A percentile compares a stretch with the other conserved stretches of the same genome.
These are phyloP conservation scores for Elongisporangium prolatum DNA, from an alignment of 352 stramenopile genomes.

Conservation along the genomic window DNA sequence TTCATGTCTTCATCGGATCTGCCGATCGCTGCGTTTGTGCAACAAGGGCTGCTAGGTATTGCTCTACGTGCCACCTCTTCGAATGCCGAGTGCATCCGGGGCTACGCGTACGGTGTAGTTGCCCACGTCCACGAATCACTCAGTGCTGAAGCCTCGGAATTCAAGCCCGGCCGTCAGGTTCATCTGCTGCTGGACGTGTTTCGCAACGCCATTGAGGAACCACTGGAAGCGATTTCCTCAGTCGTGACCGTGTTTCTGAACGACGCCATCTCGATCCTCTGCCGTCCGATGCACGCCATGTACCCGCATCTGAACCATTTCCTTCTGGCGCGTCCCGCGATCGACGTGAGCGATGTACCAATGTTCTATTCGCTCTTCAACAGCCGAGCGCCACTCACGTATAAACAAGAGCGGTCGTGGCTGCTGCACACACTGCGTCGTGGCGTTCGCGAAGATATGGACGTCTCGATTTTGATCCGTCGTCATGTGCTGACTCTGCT, in stretches of 20 bases:
- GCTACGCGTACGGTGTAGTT: constrained; percentile 70
- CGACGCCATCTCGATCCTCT: constrained; percentile 64
- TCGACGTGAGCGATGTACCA: constrained; percentile 78
- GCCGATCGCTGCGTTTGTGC: constrained; percentile 43
- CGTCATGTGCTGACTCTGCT: constrained; percentile 80
- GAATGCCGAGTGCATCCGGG: constrained; percentile 39
- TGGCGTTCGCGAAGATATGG: constrained; percentile 54
- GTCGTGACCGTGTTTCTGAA: constrained; percentile 84
- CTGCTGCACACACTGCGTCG: constrained; percentile 72
- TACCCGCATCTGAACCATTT: constrained; percentile 85
- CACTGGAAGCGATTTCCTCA: constrained; percentile 57
- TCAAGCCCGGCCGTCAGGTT: constrained; percentile 72
- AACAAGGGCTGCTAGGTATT: constrained; percentile 67
- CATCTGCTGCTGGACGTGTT: constrained; percentile 79
- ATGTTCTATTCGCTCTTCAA: constrained; percentile 90
- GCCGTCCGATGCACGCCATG: constrained; percentile 60
- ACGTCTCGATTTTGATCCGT: constrained; percentile 65
- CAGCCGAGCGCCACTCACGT: constrained; percentile 59
- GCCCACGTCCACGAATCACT: constrained; percentile 72
- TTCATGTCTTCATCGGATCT: constrained; percentile 74
- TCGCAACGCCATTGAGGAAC: constrained; percentile 47
- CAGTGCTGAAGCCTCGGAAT: constrained; percentile 50
- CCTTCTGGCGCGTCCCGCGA: constrained; percentile 63
- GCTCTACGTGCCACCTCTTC: constrained; percentile 73
- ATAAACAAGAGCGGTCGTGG: constrained; percentile 82